Conservation (phyloP, 352 stramenopile genomes). For the Pythium sp. region DNA sequence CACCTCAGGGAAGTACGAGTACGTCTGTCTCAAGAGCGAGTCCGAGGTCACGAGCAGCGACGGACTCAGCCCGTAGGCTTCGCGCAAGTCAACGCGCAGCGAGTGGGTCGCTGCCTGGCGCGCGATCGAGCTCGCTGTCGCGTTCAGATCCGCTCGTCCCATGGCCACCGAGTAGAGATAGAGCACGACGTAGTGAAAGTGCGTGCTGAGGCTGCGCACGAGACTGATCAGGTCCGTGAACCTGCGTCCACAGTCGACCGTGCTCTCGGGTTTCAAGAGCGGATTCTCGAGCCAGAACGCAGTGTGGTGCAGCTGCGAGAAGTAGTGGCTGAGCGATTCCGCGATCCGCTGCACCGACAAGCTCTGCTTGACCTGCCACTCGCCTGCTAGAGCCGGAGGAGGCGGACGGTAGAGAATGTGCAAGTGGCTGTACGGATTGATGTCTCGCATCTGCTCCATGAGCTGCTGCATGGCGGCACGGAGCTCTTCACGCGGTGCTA, state of each 20-base stretch:
- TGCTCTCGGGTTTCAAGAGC: slow-evolving; percentile 9
- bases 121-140: slow-evolving; percentile 5
- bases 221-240: slow-evolving; percentile 25
- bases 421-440: slow-evolving; percentile 41
- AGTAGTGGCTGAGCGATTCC: slow-evolving; percentile 22
- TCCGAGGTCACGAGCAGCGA: neutral
- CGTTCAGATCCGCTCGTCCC: slow-evolving; percentile 21
- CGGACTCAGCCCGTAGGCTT: slow-evolving; percentile 9
- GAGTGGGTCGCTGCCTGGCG: slow-evolving; percentile 7
- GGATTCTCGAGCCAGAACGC: slow-evolving; percentile 27
- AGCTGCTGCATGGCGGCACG: slow-evolving; percentile 29
- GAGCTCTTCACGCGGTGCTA: slow-evolving; percentile 18
- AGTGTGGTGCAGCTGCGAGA: slow-evolving; percentile 21
- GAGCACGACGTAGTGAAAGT: slow-evolving; percentile 47
- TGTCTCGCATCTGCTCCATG: slow-evolving; percentile 25
- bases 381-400: slow-evolving; percentile 18
- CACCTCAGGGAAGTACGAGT: slow-evolving; percentile 68
- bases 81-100: neutral
- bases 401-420: slow-evolving; percentile 39
- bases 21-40: slow-evolving; percentile 49
- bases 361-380: slow-evolving; percentile 24
- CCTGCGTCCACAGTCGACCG: slow-evolving; percentile 26
- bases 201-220: slow-evolving; percentile 23
- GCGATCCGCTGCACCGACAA: slow-evolving; percentile 21
- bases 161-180: slow-evolving; percentile 46